Percentiles rank a stretch among this genome's conserved stretches.
Evolutionary conservation across 2,329 filamentous ascomycete species (phyloP).

Genomic region (Paecilomyces variotii): DNA sequence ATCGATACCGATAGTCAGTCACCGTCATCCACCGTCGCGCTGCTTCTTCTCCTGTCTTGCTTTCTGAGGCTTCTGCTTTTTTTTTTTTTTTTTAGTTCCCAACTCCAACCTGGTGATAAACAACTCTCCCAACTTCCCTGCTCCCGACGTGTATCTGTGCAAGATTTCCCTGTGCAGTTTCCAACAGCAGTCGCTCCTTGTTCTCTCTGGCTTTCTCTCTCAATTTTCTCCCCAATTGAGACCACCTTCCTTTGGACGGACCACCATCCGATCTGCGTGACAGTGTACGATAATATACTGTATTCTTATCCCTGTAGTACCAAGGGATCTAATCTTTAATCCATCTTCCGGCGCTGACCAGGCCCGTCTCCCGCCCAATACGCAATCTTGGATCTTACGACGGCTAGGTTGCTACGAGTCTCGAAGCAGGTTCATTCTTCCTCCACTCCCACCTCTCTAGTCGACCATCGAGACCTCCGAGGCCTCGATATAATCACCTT

Average conservation of each 20-base stretch:
- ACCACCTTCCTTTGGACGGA: neutral
- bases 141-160: neutral
- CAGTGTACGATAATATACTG: neutral
- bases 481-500: slow-evolving; percentile 23
- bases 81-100: neutral
- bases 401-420: neutral
- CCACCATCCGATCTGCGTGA: neutral
- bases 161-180: neutral
- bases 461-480: slow-evolving; percentile 23
- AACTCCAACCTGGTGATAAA: neutral
- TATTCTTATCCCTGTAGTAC: neutral
- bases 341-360: neutral
- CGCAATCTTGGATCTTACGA: neutral
- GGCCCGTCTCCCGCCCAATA: neutral
- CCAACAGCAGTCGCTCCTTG: neutral
- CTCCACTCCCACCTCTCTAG: slow-evolving; percentile 10
- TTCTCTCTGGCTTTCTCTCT: neutral
- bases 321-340: neutral
- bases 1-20: neutral
- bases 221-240: neutral
- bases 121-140: neutral
- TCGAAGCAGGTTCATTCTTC: neutral
- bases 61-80: neutral
- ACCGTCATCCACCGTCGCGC: neutral
- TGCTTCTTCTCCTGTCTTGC: neutral